A percentile compares a stretch with the other conserved stretches of the same genome.
Conservation (phyloP, 768 basidiomycete genomes). For the Collybiopsis confluens region DNA sequence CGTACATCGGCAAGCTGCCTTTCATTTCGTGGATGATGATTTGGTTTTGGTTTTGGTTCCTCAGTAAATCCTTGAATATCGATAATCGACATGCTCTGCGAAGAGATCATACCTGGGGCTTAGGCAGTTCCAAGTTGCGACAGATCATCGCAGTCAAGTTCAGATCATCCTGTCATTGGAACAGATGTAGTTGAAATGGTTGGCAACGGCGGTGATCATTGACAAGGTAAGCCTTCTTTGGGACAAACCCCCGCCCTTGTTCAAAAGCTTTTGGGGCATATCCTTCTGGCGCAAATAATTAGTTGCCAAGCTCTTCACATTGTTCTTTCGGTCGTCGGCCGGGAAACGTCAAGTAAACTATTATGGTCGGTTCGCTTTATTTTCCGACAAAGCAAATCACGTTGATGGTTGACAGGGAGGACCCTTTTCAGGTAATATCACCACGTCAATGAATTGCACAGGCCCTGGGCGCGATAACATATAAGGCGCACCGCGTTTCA, state of each 20-base stretch:
- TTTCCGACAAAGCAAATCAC: not conserved
- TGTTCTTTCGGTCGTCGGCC: not conserved
- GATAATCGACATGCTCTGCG: too few species aligned
- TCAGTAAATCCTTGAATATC: too few species aligned
- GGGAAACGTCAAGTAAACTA: not conserved
- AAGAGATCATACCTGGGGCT: too few species aligned
- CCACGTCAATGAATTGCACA: not conserved
- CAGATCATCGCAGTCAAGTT: not conserved
- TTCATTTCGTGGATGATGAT: too few species aligned
- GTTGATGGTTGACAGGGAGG: slow-evolving; percentile 1
- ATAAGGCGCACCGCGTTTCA: not conserved
- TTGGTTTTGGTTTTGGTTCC: too few species aligned
- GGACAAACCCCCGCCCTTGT: too few species aligned
- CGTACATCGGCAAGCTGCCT: too few species aligned
- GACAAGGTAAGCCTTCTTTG: not conserved
- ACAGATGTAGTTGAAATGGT: not conserved
- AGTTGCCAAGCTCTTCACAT: too few species aligned
- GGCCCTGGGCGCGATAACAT: not conserved
- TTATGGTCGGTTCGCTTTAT: slow-evolving; percentile 3
- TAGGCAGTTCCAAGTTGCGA: too few species aligned
- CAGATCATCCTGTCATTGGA: not conserved
- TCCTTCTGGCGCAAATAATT: too few species aligned
- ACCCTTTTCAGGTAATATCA: not conserved
- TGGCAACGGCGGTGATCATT: not conserved
- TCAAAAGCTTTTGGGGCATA: too few species aligned